phyloP scores from a whole-genome alignment of 805 yeast genomes.

The Monosporozyma yasuniensis region DNA sequence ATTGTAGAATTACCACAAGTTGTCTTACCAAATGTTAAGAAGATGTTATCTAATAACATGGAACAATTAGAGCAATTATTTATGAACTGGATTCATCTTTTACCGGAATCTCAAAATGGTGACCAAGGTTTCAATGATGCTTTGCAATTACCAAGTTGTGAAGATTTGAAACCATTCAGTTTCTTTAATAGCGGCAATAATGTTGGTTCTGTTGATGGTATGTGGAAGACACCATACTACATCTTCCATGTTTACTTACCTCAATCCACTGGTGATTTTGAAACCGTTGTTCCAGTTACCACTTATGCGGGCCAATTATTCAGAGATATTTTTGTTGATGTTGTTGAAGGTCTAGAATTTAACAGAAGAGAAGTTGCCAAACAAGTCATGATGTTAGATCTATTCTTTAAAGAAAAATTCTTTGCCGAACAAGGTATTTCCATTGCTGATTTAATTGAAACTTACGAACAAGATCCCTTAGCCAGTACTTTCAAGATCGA shows the following conservation, averaged over 20 bases:
- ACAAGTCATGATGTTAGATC: conserved; percentile 66
- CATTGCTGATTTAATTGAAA: conserved; percentile 53
- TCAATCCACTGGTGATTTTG: conserved; percentile 43
- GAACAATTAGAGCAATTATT: conserved; percentile 32
- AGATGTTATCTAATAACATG: conserved; percentile 35
- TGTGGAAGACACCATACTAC: conserved; percentile 60
- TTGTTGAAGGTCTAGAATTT: conserved; percentile 73
- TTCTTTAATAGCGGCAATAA: conserved; percentile 27
- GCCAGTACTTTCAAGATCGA: conserved; percentile 82
- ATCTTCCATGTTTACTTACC: conserved; percentile 53
- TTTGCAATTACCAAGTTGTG: conserved; percentile 32
- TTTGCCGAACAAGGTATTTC: conserved; percentile 71
- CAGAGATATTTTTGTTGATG: conserved; percentile 67
- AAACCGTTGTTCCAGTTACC: conserved; percentile 52
- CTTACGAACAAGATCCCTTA: conserved; percentile 33
- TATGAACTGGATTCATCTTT: conserved; percentile 33
- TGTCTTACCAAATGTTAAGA: conserved; percentile 43
- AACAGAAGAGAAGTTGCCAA: conserved; percentile 81
- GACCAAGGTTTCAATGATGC: conserved; percentile 28
- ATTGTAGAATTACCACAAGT: conserved; percentile 41
- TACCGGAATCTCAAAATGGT: conserved; percentile 22
- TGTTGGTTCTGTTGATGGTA: conserved; percentile 48
- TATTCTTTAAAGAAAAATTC: conserved; percentile 56
- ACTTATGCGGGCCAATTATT: conserved; percentile 52
- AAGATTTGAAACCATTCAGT: conserved; percentile 26